A percentile compares a stretch with the other conserved stretches of the same genome.
Evolutionary conservation across 805 yeast genomes (phyloP).

Genomic region (Hanseniaspora singularis): DNA sequence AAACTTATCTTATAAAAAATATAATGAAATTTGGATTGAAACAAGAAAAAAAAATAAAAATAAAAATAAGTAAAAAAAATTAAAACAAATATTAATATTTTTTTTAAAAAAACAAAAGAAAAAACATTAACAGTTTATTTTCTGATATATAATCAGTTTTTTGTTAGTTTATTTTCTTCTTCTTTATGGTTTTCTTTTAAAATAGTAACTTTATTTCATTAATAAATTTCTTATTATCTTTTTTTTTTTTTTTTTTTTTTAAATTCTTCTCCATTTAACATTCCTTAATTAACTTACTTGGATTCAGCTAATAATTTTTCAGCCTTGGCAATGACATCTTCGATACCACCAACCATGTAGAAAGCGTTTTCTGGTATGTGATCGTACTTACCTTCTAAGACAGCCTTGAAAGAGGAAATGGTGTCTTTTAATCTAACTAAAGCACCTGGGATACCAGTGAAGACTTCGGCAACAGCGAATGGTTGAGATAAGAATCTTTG

Average conservation of each 20-base stretch:
- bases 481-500: constrained; percentile 99
- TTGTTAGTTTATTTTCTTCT: no score
- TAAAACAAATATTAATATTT: no score
- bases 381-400: constrained; percentile 97
- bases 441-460: constrained; percentile 98
- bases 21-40: background rate
- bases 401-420: constrained; percentile 87
- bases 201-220: no score
- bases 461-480: constrained; percentile 98
- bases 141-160: no score
- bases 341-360: constrained; percentile 99
- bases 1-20: background rate
- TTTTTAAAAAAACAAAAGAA: no score
- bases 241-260: background rate
- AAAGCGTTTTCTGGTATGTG: constrained; percentile 97
- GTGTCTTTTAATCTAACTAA: constrained; percentile 96
- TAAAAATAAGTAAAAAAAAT: no score
- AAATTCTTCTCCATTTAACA: background rate
- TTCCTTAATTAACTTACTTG: constrained; percentile 32
- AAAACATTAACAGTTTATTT: no score
- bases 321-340: constrained; percentile 96
- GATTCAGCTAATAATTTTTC: constrained; percentile 95
- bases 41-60: no score
- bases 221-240: no score
- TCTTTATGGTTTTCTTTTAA: no score